phyloP scores from a whole-genome alignment of 768 basidiomycete genomes.

The Gloeophyllum trabeum region DNA sequence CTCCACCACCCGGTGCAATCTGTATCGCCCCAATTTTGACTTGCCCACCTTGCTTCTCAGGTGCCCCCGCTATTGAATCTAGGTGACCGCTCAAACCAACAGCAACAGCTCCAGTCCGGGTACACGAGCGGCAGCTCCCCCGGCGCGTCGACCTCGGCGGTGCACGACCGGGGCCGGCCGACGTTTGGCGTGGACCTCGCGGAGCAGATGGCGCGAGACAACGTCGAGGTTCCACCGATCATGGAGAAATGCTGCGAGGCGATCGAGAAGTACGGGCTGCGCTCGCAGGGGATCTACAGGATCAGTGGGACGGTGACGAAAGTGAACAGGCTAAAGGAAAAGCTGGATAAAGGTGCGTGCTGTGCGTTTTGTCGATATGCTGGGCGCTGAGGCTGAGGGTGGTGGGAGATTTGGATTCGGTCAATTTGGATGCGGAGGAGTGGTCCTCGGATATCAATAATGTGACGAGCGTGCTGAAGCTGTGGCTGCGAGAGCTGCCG shows the following conservation, averaged over 20 bases:
- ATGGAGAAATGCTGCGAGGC: constrained; percentile 83
- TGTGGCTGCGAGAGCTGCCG: constrained; percentile 94
- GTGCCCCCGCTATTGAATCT: constrained; percentile 56
- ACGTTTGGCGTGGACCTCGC: constrained; percentile 90
- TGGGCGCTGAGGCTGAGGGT: background rate
- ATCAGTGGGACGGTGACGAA: constrained; percentile 87
- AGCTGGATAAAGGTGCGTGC: constrained; percentile 70
- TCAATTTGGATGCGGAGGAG: constrained; percentile 81
- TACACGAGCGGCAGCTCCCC: constrained; percentile 15
- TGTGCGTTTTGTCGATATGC: constrained; percentile 1
- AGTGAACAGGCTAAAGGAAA: constrained; percentile 71
- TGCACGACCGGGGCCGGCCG: constrained; percentile 54
- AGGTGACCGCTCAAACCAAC: constrained; percentile 28
- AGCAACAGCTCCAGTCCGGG: constrained; percentile 13
- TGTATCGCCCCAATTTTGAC: background rate
- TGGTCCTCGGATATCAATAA: constrained; percentile 95
- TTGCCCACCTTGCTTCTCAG: constrained; percentile 23
- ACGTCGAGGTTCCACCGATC: constrained; percentile 79
- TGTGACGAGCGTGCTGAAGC: constrained; percentile 86
- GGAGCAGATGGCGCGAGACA: constrained; percentile 90
- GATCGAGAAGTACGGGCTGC: constrained; percentile 84
- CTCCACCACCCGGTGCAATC: constrained; percentile 2
- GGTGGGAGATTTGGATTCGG: constrained; percentile 63
- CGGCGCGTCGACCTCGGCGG: constrained; percentile 17
- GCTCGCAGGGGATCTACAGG: constrained; percentile 84